phyloP scores from a whole-genome alignment of 352 stramenopile species.

The Peronospora destructor region DNA sequence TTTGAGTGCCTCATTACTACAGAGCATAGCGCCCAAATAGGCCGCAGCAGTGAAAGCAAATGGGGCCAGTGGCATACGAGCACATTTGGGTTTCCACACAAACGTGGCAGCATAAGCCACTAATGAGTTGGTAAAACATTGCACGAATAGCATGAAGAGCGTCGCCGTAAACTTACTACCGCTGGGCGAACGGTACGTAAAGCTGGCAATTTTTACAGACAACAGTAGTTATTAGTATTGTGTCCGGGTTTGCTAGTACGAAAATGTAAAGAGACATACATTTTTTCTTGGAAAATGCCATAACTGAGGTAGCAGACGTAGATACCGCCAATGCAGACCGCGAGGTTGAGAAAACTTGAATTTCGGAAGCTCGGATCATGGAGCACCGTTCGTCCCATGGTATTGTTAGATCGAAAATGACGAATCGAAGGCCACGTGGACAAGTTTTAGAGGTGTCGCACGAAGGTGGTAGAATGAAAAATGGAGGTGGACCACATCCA shows the following conservation, averaged over 20 bases:
- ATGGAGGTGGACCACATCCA: no score
- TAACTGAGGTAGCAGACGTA: slow-evolving; percentile 90
- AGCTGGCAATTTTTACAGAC: slow-evolving; percentile 31
- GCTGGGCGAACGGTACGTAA: slow-evolving; percentile 76
- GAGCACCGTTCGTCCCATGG: slow-evolving; percentile 40
- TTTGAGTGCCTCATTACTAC: slow-evolving; percentile 89
- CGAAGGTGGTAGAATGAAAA: not conserved
- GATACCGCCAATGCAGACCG: slow-evolving; percentile 84
- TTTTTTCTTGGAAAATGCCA: slow-evolving; percentile 92
- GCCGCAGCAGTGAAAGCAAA: slow-evolving; percentile 86
- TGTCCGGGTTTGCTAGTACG: not conserved
- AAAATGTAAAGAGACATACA: slow-evolving; percentile 36
- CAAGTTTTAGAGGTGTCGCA: not conserved
- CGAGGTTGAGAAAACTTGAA: slow-evolving; percentile 75
- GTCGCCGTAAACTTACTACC: slow-evolving; percentile 88
- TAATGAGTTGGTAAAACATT: slow-evolving; percentile 86
- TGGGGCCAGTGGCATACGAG: slow-evolving; percentile 60
- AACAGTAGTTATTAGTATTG: no score
- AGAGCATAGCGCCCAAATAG: slow-evolving; percentile 89
- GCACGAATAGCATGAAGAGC: slow-evolving; percentile 89
- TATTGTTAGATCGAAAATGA: slow-evolving; percentile 11
- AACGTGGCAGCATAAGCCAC: slow-evolving; percentile 83
- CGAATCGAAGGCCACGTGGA: slow-evolving; percentile 17
- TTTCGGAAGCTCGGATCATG: slow-evolving; percentile 38
- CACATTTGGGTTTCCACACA: slow-evolving; percentile 69